Percentiles rank a stretch among this genome's conserved stretches.
Conservation (phyloP, 2,329 filamentous ascomycete genomes). For the Pochonia chlamydosporia region DNA sequence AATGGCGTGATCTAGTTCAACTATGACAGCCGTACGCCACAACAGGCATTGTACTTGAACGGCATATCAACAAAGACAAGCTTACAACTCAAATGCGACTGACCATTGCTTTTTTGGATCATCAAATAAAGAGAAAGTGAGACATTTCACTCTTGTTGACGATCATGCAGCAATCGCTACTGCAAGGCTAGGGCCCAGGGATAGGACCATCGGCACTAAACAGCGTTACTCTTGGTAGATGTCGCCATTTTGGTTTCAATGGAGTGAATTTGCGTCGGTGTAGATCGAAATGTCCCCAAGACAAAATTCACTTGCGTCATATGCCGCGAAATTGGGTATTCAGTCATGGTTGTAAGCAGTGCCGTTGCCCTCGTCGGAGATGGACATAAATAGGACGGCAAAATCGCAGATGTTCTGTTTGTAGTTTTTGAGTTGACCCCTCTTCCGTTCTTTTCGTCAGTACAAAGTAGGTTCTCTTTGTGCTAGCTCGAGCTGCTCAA, state of each 20-base stretch:
- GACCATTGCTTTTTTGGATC: background rate
- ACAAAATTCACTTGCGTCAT: background rate
- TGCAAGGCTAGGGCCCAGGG: background rate
- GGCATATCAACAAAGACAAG: background rate
- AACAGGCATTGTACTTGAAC: background rate
- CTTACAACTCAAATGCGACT: background rate
- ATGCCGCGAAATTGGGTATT: too few relatives aligned
- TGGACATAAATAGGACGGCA: background rate
- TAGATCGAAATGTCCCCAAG: constrained; percentile 4
- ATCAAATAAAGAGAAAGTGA: background rate
- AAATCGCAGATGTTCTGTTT: too few relatives aligned
- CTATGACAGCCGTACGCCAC: background rate
- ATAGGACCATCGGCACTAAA: background rate
- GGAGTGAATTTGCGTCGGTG: background rate
- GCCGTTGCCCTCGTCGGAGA: background rate
- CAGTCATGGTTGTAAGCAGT: background rate
- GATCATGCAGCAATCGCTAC: background rate
- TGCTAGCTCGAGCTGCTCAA: background rate
- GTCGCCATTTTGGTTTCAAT: constrained; percentile 14
- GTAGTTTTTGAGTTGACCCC: background rate
- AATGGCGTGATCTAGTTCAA: constrained; percentile 3
- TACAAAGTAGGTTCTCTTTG: background rate
- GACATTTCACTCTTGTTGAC: background rate
- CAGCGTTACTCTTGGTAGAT: background rate
- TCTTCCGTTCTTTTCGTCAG: background rate